These are phyloP conservation scores for Mycena vitilis DNA, from an alignment of 768 basidiomycete species.

Conservation along the genomic window DNA sequence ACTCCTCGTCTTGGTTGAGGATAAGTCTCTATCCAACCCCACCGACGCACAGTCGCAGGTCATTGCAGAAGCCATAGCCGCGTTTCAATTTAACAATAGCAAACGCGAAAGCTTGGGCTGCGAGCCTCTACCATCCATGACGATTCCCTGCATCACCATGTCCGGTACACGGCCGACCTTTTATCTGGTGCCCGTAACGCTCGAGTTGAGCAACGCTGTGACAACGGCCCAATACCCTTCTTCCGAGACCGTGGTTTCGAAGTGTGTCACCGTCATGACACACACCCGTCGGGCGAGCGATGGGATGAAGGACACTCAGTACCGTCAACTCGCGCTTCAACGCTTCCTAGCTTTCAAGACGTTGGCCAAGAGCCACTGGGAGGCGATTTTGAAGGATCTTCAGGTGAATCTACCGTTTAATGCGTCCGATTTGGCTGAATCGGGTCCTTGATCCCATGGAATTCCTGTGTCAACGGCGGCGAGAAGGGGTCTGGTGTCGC, in stretches of 20 bases:
- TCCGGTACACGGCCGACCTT: constrained; percentile 48
- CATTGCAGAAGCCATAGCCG: constrained; percentile 46
- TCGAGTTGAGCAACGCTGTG: constrained; percentile 44
- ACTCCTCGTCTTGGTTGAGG: constrained; percentile 42
- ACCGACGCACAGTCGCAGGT: constrained; percentile 38
- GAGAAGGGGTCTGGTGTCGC: too few relatives aligned
- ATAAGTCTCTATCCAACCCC: too few relatives aligned
- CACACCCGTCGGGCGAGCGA: too few relatives aligned
- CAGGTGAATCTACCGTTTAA: too few relatives aligned
- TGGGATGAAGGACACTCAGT: constrained; percentile 46
- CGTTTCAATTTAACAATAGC: constrained; percentile 46
- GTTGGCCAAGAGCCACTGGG: constrained; percentile 45
- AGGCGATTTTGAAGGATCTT: constrained; percentile 34
- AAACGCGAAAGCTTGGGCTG: constrained; percentile 37
- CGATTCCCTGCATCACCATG: constrained; percentile 50
- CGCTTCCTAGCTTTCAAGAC: constrained; percentile 45
- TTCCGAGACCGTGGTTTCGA: constrained; percentile 41
- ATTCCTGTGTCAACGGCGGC: too few relatives aligned
- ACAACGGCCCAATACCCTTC: constrained; percentile 38
- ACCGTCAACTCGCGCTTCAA: constrained; percentile 42
- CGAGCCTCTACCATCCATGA: constrained; percentile 40
- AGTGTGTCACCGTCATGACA: constrained; percentile 40
- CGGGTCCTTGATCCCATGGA: too few relatives aligned
- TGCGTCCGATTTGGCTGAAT: too few relatives aligned
- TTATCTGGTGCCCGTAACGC: constrained; percentile 49